phyloP scores from a whole-genome alignment of 1,284 basidiomycete genomes.

The Cryptococcus sp. region DNA sequence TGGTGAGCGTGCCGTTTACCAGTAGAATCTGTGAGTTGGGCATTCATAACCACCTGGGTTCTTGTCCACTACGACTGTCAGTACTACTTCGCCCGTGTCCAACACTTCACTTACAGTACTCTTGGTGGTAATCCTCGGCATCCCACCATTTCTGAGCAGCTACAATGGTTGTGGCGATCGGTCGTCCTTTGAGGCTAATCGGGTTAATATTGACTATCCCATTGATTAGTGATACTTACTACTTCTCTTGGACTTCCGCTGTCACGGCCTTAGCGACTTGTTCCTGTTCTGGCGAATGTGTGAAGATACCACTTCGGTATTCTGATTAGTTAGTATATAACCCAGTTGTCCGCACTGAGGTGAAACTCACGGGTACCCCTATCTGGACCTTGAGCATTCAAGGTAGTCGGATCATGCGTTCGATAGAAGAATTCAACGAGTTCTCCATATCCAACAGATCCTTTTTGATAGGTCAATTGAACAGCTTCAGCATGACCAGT shows the following conservation, averaged over 20 bases:
- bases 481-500: constrained; percentile 90
- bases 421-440: constrained; percentile 92
- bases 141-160: constrained; percentile 69
- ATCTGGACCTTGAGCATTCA: constrained; percentile 72
- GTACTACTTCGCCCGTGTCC: neutral
- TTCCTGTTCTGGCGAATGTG: constrained; percentile 69
- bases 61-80: constrained; percentile 35
- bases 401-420: constrained; percentile 87
- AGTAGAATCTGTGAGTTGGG: constrained; percentile 49
- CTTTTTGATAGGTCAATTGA: constrained; percentile 78
- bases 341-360: neutral
- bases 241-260: constrained; percentile 75
- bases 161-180: constrained; percentile 72
- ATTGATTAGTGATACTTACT: constrained; percentile 47
- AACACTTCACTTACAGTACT: constrained; percentile 54
- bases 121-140: constrained; percentile 79
- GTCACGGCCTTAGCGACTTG: constrained; percentile 73
- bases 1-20: constrained; percentile 19
- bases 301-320: constrained; percentile 92
- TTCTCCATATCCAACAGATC: constrained; percentile 69
- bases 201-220: neutral
- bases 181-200: constrained; percentile 60
- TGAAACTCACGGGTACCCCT: constrained; percentile 64
- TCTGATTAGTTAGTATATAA: constrained; percentile 52
- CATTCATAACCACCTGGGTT: constrained; percentile 51